Conservation (phyloP, 2,329 filamentous ascomycete genomes). For the Fusarium sp. region DNA sequence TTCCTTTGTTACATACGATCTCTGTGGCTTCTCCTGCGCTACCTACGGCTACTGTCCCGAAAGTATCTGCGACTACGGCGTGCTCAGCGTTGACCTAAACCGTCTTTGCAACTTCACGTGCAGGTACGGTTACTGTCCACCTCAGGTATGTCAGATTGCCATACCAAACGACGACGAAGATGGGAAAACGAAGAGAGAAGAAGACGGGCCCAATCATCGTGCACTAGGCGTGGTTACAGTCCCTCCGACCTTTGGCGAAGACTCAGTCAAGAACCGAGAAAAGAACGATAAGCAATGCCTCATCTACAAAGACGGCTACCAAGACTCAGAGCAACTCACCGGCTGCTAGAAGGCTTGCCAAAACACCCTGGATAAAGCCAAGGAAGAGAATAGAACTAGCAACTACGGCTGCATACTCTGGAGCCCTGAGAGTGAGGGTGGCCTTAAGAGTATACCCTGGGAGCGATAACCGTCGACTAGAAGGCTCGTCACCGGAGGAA, state of each 20-base stretch:
- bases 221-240: background rate
- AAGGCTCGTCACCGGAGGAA: background rate
- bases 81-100: background rate
- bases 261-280: background rate
- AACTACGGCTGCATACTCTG: background rate
- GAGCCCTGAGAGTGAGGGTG: background rate
- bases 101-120: background rate
- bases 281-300: background rate
- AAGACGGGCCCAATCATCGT: background rate
- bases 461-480: background rate
- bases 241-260: background rate
- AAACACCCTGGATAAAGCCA: background rate
- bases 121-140: background rate
- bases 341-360: background rate
- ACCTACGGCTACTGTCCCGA: background rate
- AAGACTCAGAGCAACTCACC: background rate
- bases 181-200: background rate
- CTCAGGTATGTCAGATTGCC: background rate
- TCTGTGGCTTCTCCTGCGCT: background rate
- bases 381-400: background rate
- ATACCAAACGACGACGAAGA: background rate
- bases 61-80: background rate
- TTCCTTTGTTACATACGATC: background rate
- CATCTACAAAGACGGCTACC: background rate
- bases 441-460: background rate